Evolutionary conservation across 805 yeast species (phyloP).

Genomic region (Yarrowia porcina): DNA sequence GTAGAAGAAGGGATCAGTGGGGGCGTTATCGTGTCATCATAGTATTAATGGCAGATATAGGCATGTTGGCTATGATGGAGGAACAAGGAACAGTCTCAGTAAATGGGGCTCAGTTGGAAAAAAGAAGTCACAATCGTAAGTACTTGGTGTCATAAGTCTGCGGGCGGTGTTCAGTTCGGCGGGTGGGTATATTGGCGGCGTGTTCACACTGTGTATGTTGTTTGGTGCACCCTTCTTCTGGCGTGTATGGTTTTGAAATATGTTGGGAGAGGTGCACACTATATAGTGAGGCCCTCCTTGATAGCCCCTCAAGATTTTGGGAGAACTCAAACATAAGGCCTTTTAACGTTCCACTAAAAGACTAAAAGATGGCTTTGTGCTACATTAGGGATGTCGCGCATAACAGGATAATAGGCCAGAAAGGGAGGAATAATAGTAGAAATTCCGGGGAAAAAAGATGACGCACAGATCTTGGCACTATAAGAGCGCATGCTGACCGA

Average conservation of each 20-base stretch:
- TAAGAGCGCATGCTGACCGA: neutral
- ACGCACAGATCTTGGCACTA: neutral
- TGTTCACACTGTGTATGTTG: neutral
- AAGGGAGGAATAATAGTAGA: neutral
- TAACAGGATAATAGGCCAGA: neutral
- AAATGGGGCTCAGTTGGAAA: neutral
- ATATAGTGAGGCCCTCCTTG: neutral
- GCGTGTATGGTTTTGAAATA: neutral
- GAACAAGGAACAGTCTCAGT: neutral
- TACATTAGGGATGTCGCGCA: neutral
- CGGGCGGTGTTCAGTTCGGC: neutral
- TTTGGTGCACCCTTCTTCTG: neutral
- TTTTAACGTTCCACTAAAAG: neutral
- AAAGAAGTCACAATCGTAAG: neutral
- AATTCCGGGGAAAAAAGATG: neutral
- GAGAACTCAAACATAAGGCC: neutral
- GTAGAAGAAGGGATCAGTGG: neutral
- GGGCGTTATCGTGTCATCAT: neutral
- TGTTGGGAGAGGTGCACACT: neutral
- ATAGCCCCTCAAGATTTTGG: neutral
- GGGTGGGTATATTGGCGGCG: neutral
- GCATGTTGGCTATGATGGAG: neutral
- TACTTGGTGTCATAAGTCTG: neutral
- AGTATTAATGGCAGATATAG: neutral
- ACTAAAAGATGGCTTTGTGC: neutral